Conservation (phyloP, 805 yeast genomes). For the Saturnispora ahearnii region DNA sequence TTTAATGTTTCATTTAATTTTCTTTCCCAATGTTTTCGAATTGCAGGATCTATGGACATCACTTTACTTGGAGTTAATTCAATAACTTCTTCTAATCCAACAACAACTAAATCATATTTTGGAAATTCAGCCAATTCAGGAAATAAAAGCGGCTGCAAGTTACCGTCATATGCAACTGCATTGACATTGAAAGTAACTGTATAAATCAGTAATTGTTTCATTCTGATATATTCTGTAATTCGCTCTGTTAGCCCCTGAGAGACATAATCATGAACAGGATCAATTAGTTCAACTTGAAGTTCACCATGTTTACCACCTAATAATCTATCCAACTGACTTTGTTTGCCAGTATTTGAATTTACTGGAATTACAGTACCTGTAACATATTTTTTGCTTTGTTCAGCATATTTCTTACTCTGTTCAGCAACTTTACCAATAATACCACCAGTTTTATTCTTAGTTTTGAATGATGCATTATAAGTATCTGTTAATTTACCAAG, state of each 20-base stretch:
- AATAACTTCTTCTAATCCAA: slow-evolving; percentile 86
- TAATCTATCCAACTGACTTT: slow-evolving; percentile 32
- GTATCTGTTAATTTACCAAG: slow-evolving; percentile 33
- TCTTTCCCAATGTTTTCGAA: slow-evolving; percentile 56
- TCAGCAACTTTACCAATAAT: slow-evolving; percentile 36
- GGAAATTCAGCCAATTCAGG: slow-evolving; percentile 31
- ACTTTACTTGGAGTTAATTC: slow-evolving; percentile 79
- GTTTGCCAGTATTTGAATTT: slow-evolving; percentile 17
- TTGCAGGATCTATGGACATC: slow-evolving; percentile 62
- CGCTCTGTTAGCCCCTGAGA: slow-evolving; percentile 33
- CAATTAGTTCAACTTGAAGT: slow-evolving; percentile 34
- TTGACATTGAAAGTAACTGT: slow-evolving; percentile 49
- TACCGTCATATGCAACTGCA: slow-evolving; percentile 37
- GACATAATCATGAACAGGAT: slow-evolving; percentile 49
- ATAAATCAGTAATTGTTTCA: slow-evolving; percentile 34
- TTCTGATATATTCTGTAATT: slow-evolving; percentile 32
- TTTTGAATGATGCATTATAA: slow-evolving; percentile 30
- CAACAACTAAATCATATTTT: slow-evolving; percentile 60
- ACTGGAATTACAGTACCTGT: slow-evolving; percentile 13
- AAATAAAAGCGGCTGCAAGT: slow-evolving; percentile 36
- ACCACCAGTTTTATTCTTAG: slow-evolving; percentile 36
- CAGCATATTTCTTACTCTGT: slow-evolving; percentile 28
- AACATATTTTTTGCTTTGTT: slow-evolving; percentile 10
- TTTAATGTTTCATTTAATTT: slow-evolving; percentile 43
- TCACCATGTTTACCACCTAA: slow-evolving; percentile 42